Evolutionary conservation across 2,329 filamentous ascomycete species (phyloP).

Genomic region (Diaporthe citri): DNA sequence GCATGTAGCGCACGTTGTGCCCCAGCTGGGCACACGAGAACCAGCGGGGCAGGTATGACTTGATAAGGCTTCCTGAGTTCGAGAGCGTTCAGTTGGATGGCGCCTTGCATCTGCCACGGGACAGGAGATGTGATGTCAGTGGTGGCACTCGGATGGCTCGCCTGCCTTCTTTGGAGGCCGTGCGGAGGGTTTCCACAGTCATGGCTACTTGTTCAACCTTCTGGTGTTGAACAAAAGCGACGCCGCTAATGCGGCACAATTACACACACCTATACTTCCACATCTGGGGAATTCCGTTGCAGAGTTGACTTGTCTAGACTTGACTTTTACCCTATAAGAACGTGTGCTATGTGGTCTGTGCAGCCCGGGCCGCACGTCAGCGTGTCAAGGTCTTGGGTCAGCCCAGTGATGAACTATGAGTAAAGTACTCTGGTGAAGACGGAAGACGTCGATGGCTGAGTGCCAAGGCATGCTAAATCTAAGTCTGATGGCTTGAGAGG

Average conservation of each 20-base stretch:
- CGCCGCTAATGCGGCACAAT: too few relatives aligned
- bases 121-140: neutral
- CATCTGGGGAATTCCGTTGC: neutral
- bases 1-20: constrained; percentile 3
- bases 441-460: neutral
- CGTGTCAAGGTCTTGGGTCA: neutral
- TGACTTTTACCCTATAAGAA: neutral
- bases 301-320: too few relatives aligned
- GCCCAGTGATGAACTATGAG: too few relatives aligned
- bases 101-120: too few relatives aligned
- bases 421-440: neutral
- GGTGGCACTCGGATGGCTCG: neutral
- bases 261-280: too few relatives aligned
- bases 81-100: neutral
- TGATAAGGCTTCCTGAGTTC: neutral
- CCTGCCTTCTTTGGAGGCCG: too few relatives aligned
- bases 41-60: neutral
- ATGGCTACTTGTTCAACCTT: neutral
- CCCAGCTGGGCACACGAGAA: neutral
- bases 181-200: neutral
- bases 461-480: neutral
- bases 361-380: neutral
- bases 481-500: neutral
- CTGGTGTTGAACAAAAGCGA: too few relatives aligned
- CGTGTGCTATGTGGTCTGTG: neutral